These are phyloP conservation scores for Margaritispora aquatica DNA, from an alignment of 495 filamentous ascomycete genomes.

Conservation along the genomic window DNA sequence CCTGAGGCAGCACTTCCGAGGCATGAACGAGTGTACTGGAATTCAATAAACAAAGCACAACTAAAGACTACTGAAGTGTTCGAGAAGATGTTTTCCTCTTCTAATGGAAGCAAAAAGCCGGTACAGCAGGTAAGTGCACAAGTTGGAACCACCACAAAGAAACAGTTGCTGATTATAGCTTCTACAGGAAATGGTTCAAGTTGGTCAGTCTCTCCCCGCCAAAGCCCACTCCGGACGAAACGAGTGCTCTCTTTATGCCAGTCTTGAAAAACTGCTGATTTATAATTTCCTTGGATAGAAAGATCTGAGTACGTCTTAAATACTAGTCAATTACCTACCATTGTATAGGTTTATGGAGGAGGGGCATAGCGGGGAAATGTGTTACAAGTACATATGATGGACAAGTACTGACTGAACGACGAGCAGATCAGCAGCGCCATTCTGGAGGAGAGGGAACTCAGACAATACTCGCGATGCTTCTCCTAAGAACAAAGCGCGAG, in stretches of 20 bases:
- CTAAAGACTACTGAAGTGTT: constrained; percentile 11
- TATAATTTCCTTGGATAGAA: constrained; percentile 11
- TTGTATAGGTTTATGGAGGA: neutral
- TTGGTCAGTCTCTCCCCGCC: constrained; percentile 55
- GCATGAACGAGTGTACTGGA: neutral
- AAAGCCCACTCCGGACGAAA: neutral
- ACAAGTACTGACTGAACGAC: neutral
- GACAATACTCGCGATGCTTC: constrained; percentile 40
- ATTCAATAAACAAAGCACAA: constrained; percentile 9
- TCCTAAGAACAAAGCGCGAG: constrained; percentile 48
- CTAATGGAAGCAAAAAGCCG: constrained; percentile 58
- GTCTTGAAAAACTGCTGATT: constrained; percentile 11
- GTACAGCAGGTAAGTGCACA: constrained; percentile 59
- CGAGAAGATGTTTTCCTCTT: constrained; percentile 48
- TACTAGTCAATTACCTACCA: neutral
- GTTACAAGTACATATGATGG: neutral
- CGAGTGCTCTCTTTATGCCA: neutral
- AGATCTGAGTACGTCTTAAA: constrained; percentile 27
- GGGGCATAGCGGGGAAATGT: neutral
- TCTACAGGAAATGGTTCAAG: constrained; percentile 94
- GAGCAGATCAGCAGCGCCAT: constrained; percentile 71
- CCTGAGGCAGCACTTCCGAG: neutral
- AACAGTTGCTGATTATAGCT: constrained; percentile 16
- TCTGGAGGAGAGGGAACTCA: constrained; percentile 68
- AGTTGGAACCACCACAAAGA: neutral